phyloP scores from a whole-genome alignment of 2,329 filamentous ascomycete species.

The Thermoascus crustaceus region DNA sequence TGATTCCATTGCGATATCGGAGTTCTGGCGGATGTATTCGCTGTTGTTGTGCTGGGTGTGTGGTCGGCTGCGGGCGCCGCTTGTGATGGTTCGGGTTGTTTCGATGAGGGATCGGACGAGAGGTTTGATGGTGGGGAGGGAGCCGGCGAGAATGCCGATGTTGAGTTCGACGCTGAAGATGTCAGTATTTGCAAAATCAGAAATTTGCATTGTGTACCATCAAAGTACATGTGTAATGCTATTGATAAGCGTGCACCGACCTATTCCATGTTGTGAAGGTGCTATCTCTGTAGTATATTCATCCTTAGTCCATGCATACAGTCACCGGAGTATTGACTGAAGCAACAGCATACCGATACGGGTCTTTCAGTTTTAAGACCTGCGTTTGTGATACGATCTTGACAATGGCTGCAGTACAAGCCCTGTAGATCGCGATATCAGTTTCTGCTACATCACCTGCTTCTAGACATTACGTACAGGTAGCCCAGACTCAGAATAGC shows the following conservation, averaged over 20 bases:
- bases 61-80: slow-evolving; percentile 3
- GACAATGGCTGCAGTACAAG: slow-evolving; percentile 33
- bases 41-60: neutral
- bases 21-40: neutral
- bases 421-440: slow-evolving; percentile 15
- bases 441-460: neutral
- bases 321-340: too few relatives aligned
- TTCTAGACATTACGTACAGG: slow-evolving; percentile 23
- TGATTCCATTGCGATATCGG: neutral
- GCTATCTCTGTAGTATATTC: slow-evolving; percentile 11
- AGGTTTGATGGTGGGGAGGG: slow-evolving; percentile 33
- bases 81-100: slow-evolving; percentile 8
- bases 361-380: slow-evolving; percentile 22
- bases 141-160: slow-evolving; percentile 34
- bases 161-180: slow-evolving; percentile 37
- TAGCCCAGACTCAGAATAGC: slow-evolving; percentile 35
- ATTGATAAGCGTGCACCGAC: slow-evolving; percentile 6
- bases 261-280: slow-evolving; percentile 13
- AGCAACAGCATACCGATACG: slow-evolving; percentile 26
- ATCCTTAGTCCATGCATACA: too few relatives aligned
- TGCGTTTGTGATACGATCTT: slow-evolving; percentile 33
- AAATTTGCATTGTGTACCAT: too few relatives aligned
- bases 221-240: neutral
- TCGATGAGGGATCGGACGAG: slow-evolving; percentile 19
- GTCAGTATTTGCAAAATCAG: too few relatives aligned